Conservation (phyloP, 2,329 filamentous ascomycete species). For the Colletotrichum gloeosporioides region DNA sequence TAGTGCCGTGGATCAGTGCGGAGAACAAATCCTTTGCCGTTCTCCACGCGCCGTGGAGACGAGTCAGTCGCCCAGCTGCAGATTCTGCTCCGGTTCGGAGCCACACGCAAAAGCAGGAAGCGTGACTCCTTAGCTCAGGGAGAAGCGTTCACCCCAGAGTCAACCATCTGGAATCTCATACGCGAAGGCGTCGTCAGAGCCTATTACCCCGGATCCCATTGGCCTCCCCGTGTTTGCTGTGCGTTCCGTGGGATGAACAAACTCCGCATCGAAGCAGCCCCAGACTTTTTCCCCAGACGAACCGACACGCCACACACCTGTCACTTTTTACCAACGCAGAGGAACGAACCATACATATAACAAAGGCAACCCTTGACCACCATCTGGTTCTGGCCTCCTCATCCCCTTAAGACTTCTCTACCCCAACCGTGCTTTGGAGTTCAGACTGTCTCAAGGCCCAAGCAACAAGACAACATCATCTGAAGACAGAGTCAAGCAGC, state of each 20-base stretch:
- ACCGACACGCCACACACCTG: conserved; percentile 3
- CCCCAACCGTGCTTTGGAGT: neutral
- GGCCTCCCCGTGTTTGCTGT: neutral
- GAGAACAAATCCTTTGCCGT: neutral
- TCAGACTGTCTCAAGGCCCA: neutral
- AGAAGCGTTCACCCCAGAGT: conserved; percentile 22
- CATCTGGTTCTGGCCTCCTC: neutral
- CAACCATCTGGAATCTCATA: neutral
- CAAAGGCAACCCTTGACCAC: conserved; percentile 12
- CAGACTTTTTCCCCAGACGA: conserved; percentile 22
- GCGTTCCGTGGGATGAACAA: neutral
- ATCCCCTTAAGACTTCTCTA: neutral
- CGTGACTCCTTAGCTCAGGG: neutral
- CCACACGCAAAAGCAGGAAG: neutral
- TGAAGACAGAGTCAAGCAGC: neutral
- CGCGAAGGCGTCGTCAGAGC: neutral
- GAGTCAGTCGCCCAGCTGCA: conserved; percentile 11
- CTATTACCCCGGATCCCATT: conserved; percentile 14
- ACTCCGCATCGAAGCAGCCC: conserved; percentile 12
- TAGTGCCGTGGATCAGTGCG: conserved; percentile 9
- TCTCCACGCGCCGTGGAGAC: conserved; percentile 16
- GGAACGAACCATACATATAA: conserved; percentile 12
- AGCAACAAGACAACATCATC: neutral
- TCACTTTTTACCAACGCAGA: neutral
- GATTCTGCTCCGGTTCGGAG: conserved; percentile 22